These are phyloP conservation scores for Mycena olivaceomarginata DNA, from an alignment of 768 basidiomycete genomes.

Conservation along the genomic window DNA sequence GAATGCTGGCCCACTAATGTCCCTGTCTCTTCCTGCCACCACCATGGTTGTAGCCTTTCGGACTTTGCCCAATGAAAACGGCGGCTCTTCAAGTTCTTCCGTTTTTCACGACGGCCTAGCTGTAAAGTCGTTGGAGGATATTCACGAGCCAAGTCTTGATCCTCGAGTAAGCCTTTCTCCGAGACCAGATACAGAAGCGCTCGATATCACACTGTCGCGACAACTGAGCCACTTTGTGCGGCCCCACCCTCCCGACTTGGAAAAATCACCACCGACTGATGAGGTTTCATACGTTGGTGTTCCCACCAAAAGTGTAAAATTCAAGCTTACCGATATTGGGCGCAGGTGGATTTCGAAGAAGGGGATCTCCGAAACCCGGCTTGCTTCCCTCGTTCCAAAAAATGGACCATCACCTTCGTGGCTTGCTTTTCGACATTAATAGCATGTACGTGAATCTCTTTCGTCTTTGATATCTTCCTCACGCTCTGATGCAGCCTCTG, in stretches of 20 bases:
- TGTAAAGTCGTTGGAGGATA: conserved; percentile 52
- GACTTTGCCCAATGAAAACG: background rate
- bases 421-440: conserved; percentile 70
- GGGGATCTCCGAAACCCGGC: conserved; percentile 63
- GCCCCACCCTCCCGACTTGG: conserved; percentile 36
- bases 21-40: background rate
- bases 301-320: too few relatives aligned
- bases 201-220: conserved; percentile 49
- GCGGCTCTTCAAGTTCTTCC: background rate
- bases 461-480: background rate
- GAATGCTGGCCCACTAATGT: background rate
- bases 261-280: conserved; percentile 16
- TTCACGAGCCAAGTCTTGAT: conserved; percentile 59
- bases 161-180: conserved; percentile 58
- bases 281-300: conserved; percentile 17
- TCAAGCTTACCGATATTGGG: background rate
- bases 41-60: background rate
- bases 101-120: conserved; percentile 48
- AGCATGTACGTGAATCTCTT: conserved; percentile 59
- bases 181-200: conserved; percentile 52
- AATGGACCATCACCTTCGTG: conserved; percentile 65
- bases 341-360: conserved; percentile 63
- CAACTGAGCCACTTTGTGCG: conserved; percentile 56
- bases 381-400: conserved; percentile 58
- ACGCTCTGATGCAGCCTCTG: conserved; percentile 61